Percentiles rank a stretch among this genome's conserved stretches.
phyloP scores from a whole-genome alignment of 2,329 filamentous ascomycete genomes.

The Stromatinia cepivora region DNA sequence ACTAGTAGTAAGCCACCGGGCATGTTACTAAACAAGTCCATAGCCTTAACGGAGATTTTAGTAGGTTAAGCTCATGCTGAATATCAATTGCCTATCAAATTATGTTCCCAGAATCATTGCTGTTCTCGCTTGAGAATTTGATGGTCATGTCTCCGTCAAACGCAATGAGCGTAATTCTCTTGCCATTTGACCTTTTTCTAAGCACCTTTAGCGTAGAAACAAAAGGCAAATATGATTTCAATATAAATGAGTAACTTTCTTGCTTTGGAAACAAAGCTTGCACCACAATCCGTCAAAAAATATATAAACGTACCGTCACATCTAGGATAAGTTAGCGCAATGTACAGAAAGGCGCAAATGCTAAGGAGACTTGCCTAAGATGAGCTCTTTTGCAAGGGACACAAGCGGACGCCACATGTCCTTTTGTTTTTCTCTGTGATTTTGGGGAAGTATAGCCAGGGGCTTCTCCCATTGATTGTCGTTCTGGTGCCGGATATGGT shows the following conservation, averaged over 20 bases:
- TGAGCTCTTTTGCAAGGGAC: constrained; percentile 85
- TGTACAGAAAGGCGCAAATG: constrained; percentile 15
- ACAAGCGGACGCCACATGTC: constrained; percentile 81
- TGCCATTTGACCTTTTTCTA: too few relatives aligned
- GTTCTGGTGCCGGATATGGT: constrained; percentile 35
- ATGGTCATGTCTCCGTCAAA: not conserved
- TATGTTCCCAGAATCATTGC: not conserved
- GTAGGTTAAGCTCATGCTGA: not conserved
- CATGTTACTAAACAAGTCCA: constrained; percentile 12
- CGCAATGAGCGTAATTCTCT: not conserved
- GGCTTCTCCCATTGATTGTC: constrained; percentile 47
- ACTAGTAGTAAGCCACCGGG: constrained; percentile 1
- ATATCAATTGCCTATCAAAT: not conserved
- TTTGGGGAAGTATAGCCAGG: constrained; percentile 57
- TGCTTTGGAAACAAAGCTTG: constrained; percentile 24
- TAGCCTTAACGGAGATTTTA: not conserved
- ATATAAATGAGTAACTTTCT: not conserved
- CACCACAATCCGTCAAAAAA: not conserved
- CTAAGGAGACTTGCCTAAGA: constrained; percentile 53
- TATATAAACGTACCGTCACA: constrained; percentile 60
- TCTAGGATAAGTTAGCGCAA: constrained; percentile 47
- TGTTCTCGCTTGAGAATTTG: constrained; percentile 11
- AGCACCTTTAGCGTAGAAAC: not conserved
- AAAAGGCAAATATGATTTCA: not conserved
- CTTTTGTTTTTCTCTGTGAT: constrained; percentile 68